Percentiles rank a stretch among this genome's conserved stretches.
These are phyloP conservation scores for Irpex sp. DNA, from an alignment of 1,284 basidiomycete species.

Conservation along the genomic window DNA sequence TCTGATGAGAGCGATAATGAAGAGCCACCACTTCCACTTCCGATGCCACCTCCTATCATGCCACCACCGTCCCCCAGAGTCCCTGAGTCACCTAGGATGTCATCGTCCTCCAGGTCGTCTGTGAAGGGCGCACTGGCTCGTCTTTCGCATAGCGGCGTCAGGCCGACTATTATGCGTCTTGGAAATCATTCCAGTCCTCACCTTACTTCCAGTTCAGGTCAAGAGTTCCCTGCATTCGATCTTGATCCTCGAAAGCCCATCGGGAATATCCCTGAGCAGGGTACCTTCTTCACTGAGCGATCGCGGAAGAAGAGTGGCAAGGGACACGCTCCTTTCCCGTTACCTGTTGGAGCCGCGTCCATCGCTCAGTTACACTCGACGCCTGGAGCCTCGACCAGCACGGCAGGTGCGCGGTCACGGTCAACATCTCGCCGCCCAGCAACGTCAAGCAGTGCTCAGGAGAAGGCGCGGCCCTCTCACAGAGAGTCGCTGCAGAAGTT, in stretches of 20 bases:
- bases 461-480: conserved; percentile 25
- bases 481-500: conserved; percentile 57
- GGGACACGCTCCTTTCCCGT: conserved; percentile 9
- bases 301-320: conserved; percentile 8
- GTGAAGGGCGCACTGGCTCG: not conserved
- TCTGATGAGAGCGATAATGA: conserved; percentile 46
- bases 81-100: conserved; percentile 25
- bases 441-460: conserved; percentile 8
- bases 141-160: not conserved
- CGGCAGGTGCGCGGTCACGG: not conserved
- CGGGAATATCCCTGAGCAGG: conserved; percentile 21
- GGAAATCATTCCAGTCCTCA: conserved; percentile 36
- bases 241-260: conserved; percentile 26
- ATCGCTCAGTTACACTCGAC: not conserved
- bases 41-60: conserved; percentile 14
- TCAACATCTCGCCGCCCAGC: not conserved
- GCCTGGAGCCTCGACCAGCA: not conserved
- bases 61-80: not conserved
- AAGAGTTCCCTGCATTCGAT: conserved; percentile 15
- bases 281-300: conserved; percentile 13
- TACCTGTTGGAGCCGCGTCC: conserved; percentile 1
- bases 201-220: conserved; percentile 29
- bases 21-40: conserved; percentile 26
- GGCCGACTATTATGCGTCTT: conserved; percentile 34
- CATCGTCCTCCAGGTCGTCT: conserved; percentile 25